Evolutionary conservation across 1,139 yeast species (phyloP).

Genomic region (Kurtzmaniella quercitrusa): DNA sequence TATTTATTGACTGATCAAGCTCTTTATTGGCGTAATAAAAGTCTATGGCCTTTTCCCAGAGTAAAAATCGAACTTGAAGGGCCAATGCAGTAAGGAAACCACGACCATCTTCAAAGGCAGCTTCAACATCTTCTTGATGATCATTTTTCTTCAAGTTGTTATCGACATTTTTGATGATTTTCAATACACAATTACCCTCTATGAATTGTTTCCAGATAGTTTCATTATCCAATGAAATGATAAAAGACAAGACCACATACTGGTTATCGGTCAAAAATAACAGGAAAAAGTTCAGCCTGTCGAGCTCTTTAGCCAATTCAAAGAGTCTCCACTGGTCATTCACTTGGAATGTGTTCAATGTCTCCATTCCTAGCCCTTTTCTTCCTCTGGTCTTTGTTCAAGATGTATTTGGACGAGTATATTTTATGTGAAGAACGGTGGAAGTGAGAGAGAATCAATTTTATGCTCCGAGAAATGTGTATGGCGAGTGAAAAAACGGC

Average conservation of each 20-base stretch:
- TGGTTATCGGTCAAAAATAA: conserved; percentile 62
- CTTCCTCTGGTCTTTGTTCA: background rate
- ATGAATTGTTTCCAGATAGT: conserved; percentile 51
- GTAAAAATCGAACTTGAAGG: conserved; percentile 59
- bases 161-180: conserved; percentile 18
- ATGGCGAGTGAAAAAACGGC: background rate
- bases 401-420: background rate
- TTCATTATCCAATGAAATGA: conserved; percentile 27
- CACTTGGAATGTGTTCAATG: conserved; percentile 38
- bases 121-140: conserved; percentile 13
- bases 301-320: conserved; percentile 45
- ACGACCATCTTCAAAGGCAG: conserved; percentile 45
- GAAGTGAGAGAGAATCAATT: background rate
- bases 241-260: conserved; percentile 45
- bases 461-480: background rate
- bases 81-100: conserved; percentile 53
- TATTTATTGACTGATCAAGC: conserved; percentile 22
- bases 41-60: conserved; percentile 75
- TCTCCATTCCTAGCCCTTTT: conserved; percentile 26
- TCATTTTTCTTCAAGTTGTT: conserved; percentile 9
- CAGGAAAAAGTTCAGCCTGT: conserved; percentile 47
- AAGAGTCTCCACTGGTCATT: conserved; percentile 40
- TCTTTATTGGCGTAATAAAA: conserved; percentile 33
- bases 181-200: conserved; percentile 46
- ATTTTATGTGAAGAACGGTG: background rate